Conservation (phyloP, 73 alveolate species). For the Paramecium biaurelia region DNA sequence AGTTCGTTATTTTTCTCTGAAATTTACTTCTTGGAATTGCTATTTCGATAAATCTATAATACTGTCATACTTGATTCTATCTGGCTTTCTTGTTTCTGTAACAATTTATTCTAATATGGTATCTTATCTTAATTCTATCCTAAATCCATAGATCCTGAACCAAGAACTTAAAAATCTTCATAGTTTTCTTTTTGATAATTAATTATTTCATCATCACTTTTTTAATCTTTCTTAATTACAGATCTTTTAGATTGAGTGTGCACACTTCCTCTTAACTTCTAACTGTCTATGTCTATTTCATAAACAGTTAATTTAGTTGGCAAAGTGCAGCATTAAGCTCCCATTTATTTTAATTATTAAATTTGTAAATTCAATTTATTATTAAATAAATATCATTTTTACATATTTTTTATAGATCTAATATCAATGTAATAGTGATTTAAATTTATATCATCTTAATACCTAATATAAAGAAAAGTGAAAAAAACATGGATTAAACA, state of each 20-base stretch:
- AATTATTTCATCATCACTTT: background rate
- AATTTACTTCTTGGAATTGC: slow-evolving; percentile 24
- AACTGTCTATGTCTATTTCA: background rate
- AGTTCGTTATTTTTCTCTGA: background rate
- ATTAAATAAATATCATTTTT: background rate
- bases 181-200: background rate
- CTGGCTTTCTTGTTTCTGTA: background rate
- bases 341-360: background rate
- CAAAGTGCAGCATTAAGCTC: slow-evolving; percentile 18
- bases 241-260: background rate
- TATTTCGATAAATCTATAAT: slow-evolving; percentile 5
- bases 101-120: background rate
- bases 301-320: background rate
- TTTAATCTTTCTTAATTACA: background rate
- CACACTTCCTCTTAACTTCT: background rate
- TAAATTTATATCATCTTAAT: too few species aligned
- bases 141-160: background rate
- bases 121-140: background rate
- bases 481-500: background rate
- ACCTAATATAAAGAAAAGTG: too few species aligned
- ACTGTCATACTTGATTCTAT: background rate
- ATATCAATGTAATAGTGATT: background rate
- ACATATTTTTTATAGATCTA: background rate
- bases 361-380: background rate
- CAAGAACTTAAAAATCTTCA: background rate